Conservation (phyloP, 2,329 filamentous ascomycete genomes). For the Sporothrix luriei region DNA sequence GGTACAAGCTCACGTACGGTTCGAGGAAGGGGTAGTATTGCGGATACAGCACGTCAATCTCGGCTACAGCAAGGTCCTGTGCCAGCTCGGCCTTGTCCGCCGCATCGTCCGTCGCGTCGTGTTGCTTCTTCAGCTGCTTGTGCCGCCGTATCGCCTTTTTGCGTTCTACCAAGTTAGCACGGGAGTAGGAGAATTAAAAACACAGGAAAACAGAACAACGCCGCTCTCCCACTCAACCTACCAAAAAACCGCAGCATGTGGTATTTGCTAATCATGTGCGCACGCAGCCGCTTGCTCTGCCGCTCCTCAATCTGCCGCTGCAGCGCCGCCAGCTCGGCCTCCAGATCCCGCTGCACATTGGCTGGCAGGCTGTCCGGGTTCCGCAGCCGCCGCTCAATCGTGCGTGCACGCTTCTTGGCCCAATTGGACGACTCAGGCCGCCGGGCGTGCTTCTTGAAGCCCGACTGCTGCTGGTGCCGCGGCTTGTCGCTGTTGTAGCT, state of each 20-base stretch:
- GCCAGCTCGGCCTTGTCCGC: constrained; percentile 57
- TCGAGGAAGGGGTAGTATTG: constrained; percentile 71
- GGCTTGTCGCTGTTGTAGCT: constrained; percentile 28
- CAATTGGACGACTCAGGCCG: constrained; percentile 58
- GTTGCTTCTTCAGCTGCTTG: constrained; percentile 64
- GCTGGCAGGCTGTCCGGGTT: constrained; percentile 64
- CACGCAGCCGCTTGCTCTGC: constrained; percentile 62
- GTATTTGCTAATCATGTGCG: constrained; percentile 74
- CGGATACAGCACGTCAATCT: constrained; percentile 76
- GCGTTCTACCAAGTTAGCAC: constrained; percentile 54
- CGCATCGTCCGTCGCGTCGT: constrained; percentile 55
- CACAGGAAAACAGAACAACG: too few species aligned
- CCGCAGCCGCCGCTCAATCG: constrained; percentile 67
- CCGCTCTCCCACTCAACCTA: constrained; percentile 44
- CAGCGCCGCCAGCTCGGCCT: constrained; percentile 70
- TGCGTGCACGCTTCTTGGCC: constrained; percentile 71
- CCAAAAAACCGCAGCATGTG: constrained; percentile 86
- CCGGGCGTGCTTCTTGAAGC: constrained; percentile 46
- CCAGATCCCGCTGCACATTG: constrained; percentile 67
- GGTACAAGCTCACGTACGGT: constrained; percentile 68
- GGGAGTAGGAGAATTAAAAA: not conserved
- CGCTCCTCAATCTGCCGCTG: constrained; percentile 64
- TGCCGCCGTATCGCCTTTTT: constrained; percentile 70
- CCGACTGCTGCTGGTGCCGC: constrained; percentile 23
- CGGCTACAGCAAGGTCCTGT: constrained; percentile 64